Percentiles rank a stretch among this genome's conserved stretches.
Evolutionary conservation across 208 protist genomes (phyloP).

Genomic region (Porcisia deanei): DNA sequence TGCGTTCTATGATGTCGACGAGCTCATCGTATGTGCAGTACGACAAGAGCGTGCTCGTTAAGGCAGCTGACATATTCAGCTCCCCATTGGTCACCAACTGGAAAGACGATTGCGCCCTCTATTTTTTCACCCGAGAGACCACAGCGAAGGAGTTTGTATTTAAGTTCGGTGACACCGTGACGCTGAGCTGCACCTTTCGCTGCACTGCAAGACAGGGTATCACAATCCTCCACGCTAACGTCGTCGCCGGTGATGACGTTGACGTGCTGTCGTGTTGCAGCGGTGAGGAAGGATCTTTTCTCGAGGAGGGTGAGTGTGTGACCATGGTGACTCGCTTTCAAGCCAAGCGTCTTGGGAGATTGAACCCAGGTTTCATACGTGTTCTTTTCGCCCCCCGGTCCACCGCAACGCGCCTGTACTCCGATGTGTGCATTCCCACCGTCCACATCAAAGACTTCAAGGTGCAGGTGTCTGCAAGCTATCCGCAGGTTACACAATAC

Average conservation of each 20-base stretch:
- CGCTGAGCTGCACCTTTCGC: conserved; percentile 47
- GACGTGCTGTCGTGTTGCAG: conserved; percentile 36
- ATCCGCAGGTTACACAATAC: conserved; percentile 37
- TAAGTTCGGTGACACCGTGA: conserved; percentile 32
- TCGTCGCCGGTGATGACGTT: conserved; percentile 38
- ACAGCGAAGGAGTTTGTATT: conserved; percentile 30
- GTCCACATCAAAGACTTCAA: conserved; percentile 39
- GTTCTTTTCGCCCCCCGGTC: conserved; percentile 39
- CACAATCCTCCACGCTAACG: conserved; percentile 42
- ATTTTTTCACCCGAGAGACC: conserved; percentile 32
- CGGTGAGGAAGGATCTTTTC: conserved; percentile 34
- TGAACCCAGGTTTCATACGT: conserved; percentile 58
- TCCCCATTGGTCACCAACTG: conserved; percentile 26
- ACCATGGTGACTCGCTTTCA: conserved; percentile 47
- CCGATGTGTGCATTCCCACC: conserved; percentile 54
- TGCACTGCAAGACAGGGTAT: conserved; percentile 51
- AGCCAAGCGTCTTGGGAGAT: conserved; percentile 22
- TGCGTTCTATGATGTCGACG: conserved; percentile 25
- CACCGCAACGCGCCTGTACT: conserved; percentile 33
- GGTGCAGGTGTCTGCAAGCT: conserved; percentile 34
- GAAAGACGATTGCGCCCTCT: conserved; percentile 44
- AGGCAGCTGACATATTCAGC: conserved; percentile 30
- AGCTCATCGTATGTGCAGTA: conserved; percentile 29
- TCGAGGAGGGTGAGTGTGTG: conserved; percentile 62
- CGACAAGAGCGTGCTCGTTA: conserved; percentile 39